Evolutionary conservation across 2,329 filamentous ascomycete species (phyloP).

Genomic region (Arachnomyces sp.): DNA sequence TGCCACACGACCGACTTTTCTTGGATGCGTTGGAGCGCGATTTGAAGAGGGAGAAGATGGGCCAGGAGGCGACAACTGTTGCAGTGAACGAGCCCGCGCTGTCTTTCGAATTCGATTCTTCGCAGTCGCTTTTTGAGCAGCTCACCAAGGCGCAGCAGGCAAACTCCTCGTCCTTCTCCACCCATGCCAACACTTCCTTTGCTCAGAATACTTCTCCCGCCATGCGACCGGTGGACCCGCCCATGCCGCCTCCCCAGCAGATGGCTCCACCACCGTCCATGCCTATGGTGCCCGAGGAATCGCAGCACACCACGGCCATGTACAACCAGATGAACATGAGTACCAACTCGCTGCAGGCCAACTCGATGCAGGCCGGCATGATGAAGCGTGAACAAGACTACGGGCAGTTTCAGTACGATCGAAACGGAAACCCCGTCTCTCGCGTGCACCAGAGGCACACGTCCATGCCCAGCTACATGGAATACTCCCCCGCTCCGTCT

Average conservation of each 20-base stretch:
- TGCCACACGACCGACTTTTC: conserved; percentile 94
- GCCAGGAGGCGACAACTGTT: conserved; percentile 92
- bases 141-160: conserved; percentile 98
- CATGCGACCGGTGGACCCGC: conserved; percentile 73
- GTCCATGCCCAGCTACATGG: conserved; percentile 97
- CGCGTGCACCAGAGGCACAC: conserved; percentile 85
- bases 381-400: conserved; percentile 88
- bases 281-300: conserved; percentile 52
- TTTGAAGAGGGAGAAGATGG: conserved; percentile 98
- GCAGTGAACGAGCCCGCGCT: conserved; percentile 94
- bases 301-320: conserved; percentile 54
- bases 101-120: conserved; percentile 98
- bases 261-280: conserved; percentile 60
- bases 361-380: conserved; percentile 59
- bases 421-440: conserved; percentile 76
- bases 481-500: conserved; percentile 95
- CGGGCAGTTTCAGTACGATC: conserved; percentile 75
- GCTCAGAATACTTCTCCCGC: conserved; percentile 74
- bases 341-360: conserved; percentile 60
- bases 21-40: conserved; percentile 95
- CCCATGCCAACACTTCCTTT: conserved; percentile 57
- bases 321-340: conserved; percentile 64
- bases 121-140: conserved; percentile 97
- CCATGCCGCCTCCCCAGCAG: conserved; percentile 75
- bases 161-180: conserved; percentile 93